Base-by-base conservation (phyloP, 306 rosid genomes). In the Malus asiatica region DNA sequence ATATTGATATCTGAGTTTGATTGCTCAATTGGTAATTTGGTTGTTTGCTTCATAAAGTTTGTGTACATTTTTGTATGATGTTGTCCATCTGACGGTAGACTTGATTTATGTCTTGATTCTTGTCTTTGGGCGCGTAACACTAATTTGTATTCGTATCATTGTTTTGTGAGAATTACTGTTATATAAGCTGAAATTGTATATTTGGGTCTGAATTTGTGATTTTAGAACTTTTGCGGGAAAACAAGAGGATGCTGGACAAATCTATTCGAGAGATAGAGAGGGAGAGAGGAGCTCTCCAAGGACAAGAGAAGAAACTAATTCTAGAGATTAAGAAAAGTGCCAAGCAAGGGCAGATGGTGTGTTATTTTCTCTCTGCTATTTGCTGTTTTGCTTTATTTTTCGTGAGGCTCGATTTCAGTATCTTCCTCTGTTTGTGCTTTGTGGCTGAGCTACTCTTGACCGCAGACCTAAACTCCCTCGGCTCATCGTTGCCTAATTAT, bases 291-390 rank as follows among this genome's bases (percentile, higher is more conserved):
- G 85, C 89, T 23, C 90, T 95, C 76, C 99, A 95, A 78, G 5
- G 90, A 35, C 99, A 90, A 46, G 99, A 95, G 90, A 95, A 95
- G 92, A 95, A 95, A 78, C 83, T 95, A 73, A 95, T 95, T 80
- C 23, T 52, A 33, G 99, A 95, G 90, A 95, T 95, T 77, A 95
- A 95, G 92, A 95, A 95, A 87, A 92, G 96, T 77, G 99, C 99
- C 57, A 95, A 95, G 78, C 99, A 95, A 86, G 99, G 99, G 69
- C 99, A 95, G 85, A 95, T 95, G 99, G 99, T 95, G 74, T 32
- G 87, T 52, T 40, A 3, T 59, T 46, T 72, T 79, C 62, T 76
- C 42, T 14, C 60, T 48, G 59, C 23, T 58, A 51, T 14, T 38
- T 42, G 9, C 13, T 38, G 4, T 38, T 80, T 32, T 76, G 48